Conservation (phyloP, 208 protist genomes). For the Trypanosoma scelopori region DNA sequence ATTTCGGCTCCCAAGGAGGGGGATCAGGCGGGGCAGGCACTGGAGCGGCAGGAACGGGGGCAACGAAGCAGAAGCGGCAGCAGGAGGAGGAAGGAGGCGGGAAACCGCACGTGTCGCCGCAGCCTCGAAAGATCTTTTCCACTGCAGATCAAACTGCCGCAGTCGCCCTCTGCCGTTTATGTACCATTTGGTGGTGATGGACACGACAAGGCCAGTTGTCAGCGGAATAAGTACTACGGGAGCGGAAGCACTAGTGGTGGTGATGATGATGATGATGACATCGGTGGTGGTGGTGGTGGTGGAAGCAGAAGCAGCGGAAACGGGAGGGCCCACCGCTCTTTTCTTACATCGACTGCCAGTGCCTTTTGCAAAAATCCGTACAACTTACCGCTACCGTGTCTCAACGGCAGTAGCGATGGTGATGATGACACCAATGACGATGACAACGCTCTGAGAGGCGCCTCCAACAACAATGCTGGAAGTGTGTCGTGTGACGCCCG, state of each 20-base stretch:
- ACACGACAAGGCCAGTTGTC: not conserved
- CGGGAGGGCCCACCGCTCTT: no score
- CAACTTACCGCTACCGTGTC: not conserved
- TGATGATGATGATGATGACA: no score
- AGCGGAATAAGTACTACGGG: no score
- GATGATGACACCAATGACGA: not conserved
- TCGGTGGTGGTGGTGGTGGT: no score
- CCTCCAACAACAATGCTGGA: not conserved
- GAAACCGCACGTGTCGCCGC: not conserved
- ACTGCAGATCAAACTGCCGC: slow-evolving; percentile 3
- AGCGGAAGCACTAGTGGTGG: no score
- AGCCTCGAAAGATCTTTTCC: not conserved
- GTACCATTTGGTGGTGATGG: not conserved
- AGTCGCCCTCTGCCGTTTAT: not conserved
- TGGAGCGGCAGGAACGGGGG: not conserved
- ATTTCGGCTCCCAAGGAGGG: no score
- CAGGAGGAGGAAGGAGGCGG: not conserved
- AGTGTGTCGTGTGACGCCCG: not conserved
- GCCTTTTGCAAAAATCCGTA: not conserved
- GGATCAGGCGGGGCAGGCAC: not conserved
- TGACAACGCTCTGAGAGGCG: not conserved
- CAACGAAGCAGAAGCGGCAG: not conserved
- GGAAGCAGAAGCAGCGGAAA: no score
- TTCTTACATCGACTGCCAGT: no score
- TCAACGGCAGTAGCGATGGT: not conserved